These are phyloP conservation scores for Prunus davidiana DNA, from an alignment of 306 rosid genomes.

Conservation along the genomic window DNA sequence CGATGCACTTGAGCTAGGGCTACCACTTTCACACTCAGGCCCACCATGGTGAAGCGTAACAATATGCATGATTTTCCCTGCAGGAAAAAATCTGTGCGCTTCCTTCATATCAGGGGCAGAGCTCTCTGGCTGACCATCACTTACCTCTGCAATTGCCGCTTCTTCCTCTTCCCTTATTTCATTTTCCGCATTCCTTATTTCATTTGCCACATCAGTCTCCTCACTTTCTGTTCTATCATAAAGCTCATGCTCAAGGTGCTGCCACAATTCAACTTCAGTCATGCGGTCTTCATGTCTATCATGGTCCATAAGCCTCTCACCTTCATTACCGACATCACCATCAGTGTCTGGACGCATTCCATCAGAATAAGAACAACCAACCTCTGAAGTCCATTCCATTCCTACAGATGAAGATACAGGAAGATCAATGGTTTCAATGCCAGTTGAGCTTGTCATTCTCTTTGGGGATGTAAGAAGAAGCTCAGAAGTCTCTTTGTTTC, in stretches of 20 bases:
- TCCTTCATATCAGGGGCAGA: constrained; percentile 57
- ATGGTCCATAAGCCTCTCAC: constrained; percentile 36
- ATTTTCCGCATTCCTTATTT: constrained; percentile 21
- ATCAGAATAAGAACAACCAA: constrained; percentile 45
- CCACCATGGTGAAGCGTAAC: constrained; percentile 36
- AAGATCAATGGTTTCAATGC: constrained; percentile 42
- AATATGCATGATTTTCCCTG: constrained; percentile 92
- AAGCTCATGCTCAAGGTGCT: constrained; percentile 83
- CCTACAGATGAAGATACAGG: constrained; percentile 58
- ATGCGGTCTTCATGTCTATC: constrained; percentile 53
- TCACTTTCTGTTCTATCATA: constrained; percentile 47
- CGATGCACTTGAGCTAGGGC: constrained; percentile 41
- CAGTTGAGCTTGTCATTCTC: constrained; percentile 32
- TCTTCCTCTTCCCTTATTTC: constrained; percentile 67
- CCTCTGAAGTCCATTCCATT: constrained; percentile 67
- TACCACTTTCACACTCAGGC: constrained; percentile 39
- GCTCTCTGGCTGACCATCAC: constrained; percentile 43
- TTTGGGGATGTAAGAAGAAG: constrained; percentile 46
- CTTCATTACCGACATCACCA: constrained; percentile 30
- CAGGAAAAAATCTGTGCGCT: constrained; percentile 76
- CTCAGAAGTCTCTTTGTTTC: constrained; percentile 37
- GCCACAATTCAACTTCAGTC: constrained; percentile 92
- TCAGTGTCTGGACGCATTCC: constrained; percentile 32
- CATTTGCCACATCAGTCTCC: constrained; percentile 55
- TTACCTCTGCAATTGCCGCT: constrained; percentile 60